A percentile compares a stretch with the other conserved stretches of the same genome.
phyloP scores from a whole-genome alignment of 176 grass and related monocot species.

The Alloteropsis semialata region DNA sequence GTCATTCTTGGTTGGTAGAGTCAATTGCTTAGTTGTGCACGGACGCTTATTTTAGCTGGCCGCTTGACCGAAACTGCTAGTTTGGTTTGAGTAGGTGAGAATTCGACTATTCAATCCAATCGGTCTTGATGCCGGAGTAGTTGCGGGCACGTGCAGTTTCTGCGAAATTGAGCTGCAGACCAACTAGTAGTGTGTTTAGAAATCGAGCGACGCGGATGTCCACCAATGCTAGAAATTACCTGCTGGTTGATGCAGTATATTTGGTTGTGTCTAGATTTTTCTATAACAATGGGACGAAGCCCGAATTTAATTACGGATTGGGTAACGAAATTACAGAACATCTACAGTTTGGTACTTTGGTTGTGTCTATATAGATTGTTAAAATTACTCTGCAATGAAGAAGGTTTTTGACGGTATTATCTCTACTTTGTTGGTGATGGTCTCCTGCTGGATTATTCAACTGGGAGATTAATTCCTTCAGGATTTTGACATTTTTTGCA shows the following conservation, averaged over 20 bases:
- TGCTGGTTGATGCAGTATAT: neutral
- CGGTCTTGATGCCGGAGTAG: neutral
- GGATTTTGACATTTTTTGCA: neutral
- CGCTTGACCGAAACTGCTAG: conserved; percentile 30
- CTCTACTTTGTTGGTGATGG: neutral
- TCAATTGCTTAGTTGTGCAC: conserved; percentile 26
- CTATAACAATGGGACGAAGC: too few relatives aligned
- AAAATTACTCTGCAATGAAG: neutral
- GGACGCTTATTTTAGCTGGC: conserved; percentile 37
- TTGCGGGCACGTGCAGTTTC: conserved; percentile 21
- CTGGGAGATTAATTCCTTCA: conserved; percentile 7
- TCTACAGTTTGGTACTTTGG: too few relatives aligned
- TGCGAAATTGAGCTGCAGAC: conserved; percentile 11
- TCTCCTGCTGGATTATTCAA: neutral
- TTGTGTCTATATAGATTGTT: neutral
- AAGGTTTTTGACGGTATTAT: neutral
- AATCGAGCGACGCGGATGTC: neutral
- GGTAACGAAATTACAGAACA: too few relatives aligned
- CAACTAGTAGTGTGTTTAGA: conserved; percentile 1
- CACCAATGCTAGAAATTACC: conserved; percentile 15
- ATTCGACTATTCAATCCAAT: conserved; percentile 16
- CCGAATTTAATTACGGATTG: too few relatives aligned
- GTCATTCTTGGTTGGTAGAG: conserved; percentile 27
- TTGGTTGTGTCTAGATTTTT: neutral
- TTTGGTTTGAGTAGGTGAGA: conserved; percentile 27